These are phyloP conservation scores for Cryptococcus amylolentus DNA, from an alignment of 1,284 basidiomycete species.

Conservation along the genomic window DNA sequence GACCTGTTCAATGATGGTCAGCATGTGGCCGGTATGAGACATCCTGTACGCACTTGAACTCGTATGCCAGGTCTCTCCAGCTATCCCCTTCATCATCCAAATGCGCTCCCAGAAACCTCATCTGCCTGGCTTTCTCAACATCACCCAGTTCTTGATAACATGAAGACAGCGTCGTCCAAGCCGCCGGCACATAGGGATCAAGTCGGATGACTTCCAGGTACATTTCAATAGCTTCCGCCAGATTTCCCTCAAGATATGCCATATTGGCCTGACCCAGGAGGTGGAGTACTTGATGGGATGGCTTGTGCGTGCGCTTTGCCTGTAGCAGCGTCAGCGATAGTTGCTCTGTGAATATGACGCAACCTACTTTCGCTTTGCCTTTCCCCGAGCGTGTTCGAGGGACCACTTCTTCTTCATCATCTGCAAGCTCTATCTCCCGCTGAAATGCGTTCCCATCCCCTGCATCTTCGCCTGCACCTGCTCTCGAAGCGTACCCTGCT, in stretches of 20 bases:
- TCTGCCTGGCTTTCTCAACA: slow-evolving; percentile 68
- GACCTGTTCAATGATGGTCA: slow-evolving; percentile 7
- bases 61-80: slow-evolving; percentile 74
- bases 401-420: slow-evolving; percentile 27
- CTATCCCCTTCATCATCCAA: slow-evolving; percentile 77
- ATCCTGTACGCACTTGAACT: slow-evolving; percentile 60
- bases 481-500: slow-evolving; percentile 29
- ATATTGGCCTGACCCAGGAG: slow-evolving; percentile 84
- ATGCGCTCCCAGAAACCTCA: slow-evolving; percentile 87
- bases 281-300: slow-evolving; percentile 76
- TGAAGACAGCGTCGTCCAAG: slow-evolving; percentile 82
- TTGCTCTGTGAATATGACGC: neutral
- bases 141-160: slow-evolving; percentile 71
- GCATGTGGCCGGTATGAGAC: no score
- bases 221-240: slow-evolving; percentile 66
- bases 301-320: slow-evolving; percentile 56
- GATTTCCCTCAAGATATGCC: slow-evolving; percentile 66
- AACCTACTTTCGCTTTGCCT: neutral
- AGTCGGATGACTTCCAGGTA: slow-evolving; percentile 92
- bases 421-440: slow-evolving; percentile 24
- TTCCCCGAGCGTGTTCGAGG: slow-evolving; percentile 13
- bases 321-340: slow-evolving; percentile 2
- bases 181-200: slow-evolving; percentile 75
- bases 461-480: slow-evolving; percentile 5
- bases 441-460: slow-evolving; percentile 21